Percentiles rank a stretch among this genome's conserved stretches.
Evolutionary conservation across 306 rosid species (phyloP).

Genomic region (Pachyrhizus erosus): DNA sequence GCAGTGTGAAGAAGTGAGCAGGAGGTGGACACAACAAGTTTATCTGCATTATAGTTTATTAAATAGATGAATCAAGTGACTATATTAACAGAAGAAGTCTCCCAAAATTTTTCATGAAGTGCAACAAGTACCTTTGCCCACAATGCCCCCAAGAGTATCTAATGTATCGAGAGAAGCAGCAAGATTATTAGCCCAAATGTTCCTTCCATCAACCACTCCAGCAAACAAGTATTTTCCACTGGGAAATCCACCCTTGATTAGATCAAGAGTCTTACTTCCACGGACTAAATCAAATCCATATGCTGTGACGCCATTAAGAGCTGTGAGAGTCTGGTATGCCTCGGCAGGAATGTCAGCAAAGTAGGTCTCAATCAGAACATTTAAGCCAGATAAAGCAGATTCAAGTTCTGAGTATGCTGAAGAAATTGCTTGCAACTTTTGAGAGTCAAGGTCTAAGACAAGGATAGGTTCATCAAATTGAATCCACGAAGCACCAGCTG

Average conservation of each 20-base stretch:
- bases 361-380: conserved; percentile 82
- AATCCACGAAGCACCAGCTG: conserved; percentile 88
- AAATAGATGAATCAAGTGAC: conserved; percentile 14
- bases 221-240: conserved; percentile 82
- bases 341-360: conserved; percentile 84
- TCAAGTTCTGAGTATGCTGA: conserved; percentile 74
- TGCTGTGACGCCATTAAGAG: conserved; percentile 71
- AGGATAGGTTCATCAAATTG: conserved; percentile 93
- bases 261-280: conserved; percentile 68
- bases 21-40: conserved; percentile 89
- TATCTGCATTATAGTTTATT: conserved; percentile 51
- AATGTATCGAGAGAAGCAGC: conserved; percentile 64
- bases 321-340: conserved; percentile 75
- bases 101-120: conserved; percentile 15
- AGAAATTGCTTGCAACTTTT: conserved; percentile 72
- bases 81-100: not conserved
- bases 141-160: conserved; percentile 61
- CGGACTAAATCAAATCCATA: conserved; percentile 86
- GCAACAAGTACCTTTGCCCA: conserved; percentile 71
- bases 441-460: conserved; percentile 77
- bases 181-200: conserved; percentile 91
- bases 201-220: conserved; percentile 93
- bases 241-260: conserved; percentile 77
- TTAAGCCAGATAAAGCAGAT: conserved; percentile 71
- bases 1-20: conserved; percentile 93